These are phyloP conservation scores for Bipolaris zeicola DNA, from an alignment of 2,329 filamentous ascomycete genomes.

Conservation along the genomic window DNA sequence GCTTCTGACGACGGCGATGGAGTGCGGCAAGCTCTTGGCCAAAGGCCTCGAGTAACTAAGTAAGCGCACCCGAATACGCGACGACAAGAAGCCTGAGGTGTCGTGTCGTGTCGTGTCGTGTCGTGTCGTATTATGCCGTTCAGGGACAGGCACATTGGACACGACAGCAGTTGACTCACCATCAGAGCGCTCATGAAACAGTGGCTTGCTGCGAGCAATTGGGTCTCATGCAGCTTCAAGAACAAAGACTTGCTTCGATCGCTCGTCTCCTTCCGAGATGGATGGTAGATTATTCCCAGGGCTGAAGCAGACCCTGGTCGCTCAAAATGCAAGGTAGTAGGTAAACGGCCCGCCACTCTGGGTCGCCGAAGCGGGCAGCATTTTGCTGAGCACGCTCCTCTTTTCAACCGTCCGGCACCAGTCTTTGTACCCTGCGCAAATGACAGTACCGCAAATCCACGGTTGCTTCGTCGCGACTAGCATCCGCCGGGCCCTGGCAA, in stretches of 20 bases:
- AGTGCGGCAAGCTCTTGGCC: conserved; percentile 23
- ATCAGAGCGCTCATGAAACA: not conserved
- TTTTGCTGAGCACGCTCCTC: conserved; percentile 25
- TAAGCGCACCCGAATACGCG: conserved; percentile 11
- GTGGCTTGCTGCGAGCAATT: not conserved
- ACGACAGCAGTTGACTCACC: not conserved
- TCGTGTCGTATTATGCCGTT: conserved; percentile 6
- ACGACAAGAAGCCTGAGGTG: conserved; percentile 10
- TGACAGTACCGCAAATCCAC: conserved; percentile 39
- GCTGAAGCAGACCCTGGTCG: conserved; percentile 14
- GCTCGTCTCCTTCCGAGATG: not conserved
- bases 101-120: conserved; percentile 4
- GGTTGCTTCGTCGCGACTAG: conserved; percentile 28
- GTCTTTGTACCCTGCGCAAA: conserved; percentile 39
- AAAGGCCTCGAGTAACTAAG: conserved; percentile 7
- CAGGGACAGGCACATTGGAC: not conserved
- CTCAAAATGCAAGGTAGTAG: conserved; percentile 22
- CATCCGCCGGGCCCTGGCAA: conserved; percentile 20
- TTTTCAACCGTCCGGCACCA: conserved; percentile 26
- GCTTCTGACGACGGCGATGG: conserved; percentile 16
- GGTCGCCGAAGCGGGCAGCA: conserved; percentile 31
- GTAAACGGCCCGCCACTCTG: conserved; percentile 28
- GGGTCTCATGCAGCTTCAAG: not conserved
- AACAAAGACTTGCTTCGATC: not conserved
- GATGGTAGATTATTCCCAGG: conserved; percentile 9